Evolutionary conservation across 1,139 yeast species (phyloP).

Genomic region (Zhuliangozyma blackwelliae): DNA sequence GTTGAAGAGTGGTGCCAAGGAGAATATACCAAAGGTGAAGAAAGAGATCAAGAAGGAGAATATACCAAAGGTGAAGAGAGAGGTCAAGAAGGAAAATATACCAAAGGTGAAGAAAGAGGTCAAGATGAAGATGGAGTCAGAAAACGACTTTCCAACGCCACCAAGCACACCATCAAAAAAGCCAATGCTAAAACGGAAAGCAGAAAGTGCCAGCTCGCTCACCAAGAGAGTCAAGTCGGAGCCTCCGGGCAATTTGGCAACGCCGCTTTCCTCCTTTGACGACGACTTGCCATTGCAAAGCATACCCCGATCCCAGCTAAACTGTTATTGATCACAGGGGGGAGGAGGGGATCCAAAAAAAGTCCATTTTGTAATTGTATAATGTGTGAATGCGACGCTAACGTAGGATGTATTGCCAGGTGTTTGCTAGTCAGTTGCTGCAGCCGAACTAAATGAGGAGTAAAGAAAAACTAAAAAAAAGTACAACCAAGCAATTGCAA

Average conservation of each 20-base stretch:
- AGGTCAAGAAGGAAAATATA: constrained; percentile 4
- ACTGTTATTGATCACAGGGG: not conserved
- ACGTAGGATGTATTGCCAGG: too few species aligned
- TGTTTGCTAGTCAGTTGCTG: too few species aligned
- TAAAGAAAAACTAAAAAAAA: too few species aligned
- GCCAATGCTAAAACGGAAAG: constrained; percentile 17
- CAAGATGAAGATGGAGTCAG: constrained; percentile 1
- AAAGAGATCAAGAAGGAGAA: constrained; percentile 10
- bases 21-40: constrained; percentile 4
- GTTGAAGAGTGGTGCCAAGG: constrained; percentile 20
- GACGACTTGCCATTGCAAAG: constrained; percentile 5
- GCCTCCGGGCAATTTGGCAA: constrained; percentile 9
- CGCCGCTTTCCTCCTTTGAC: constrained; percentile 20
- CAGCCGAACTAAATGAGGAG: too few species aligned
- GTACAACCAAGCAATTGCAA: too few species aligned
- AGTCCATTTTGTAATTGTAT: too few species aligned
- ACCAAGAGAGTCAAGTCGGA: constrained; percentile 11
- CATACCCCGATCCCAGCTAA: constrained; percentile 7
- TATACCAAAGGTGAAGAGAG: constrained; percentile 2
- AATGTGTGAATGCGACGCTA: too few species aligned
- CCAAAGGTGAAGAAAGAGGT: constrained; percentile 1
- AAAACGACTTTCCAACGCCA: constrained; percentile 14
- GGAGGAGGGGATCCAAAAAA: too few species aligned
- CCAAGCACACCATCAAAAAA: constrained; percentile 18
- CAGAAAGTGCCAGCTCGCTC: not conserved